Base-by-base conservation (phyloP, 257 asterid genomes). In the Asclepias syriaca region DNA sequence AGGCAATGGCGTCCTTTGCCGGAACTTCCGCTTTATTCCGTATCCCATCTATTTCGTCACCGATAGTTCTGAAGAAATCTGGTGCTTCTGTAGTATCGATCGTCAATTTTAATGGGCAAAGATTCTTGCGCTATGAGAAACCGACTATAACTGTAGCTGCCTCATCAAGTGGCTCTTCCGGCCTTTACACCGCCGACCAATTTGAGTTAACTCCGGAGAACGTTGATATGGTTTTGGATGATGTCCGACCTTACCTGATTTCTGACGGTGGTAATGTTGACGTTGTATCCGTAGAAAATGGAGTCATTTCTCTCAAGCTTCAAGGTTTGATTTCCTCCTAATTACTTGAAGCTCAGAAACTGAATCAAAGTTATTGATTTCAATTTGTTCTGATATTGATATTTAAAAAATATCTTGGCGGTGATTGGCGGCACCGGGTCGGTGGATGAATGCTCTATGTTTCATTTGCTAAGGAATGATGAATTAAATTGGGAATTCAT, bases 191-290 rank as follows among this genome's bases (percentile, higher is more conserved):
- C 34, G 85, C 98, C 69, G 85, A 87, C 68, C 88, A 89, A 70
- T 89, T 87, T 68, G 96, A 90, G 67, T 96, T 93, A 58, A 90
- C 92, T 53, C 37, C 77, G 3, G 81, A 86, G 73, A 93, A 93
- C 91, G 96, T 90, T 0, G 96, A 89, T 79, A 83, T 83, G 87
- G 96, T 93, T 70, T 95, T 93, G 58, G 94, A 90, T 29, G 81
- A 80, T 75, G 98, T 93, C 65, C 89, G 98, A 12, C 98, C 98
- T 68, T 93, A 93, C 81, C 92, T 93, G 79, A 85, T 93, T 74
- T 70, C 97, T 37, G 98, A 93, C 75, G 98, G 98, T 5, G 98
- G 98, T 53, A 85, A 93, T 54, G 97, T 93, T 3, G 90, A 86
- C 18, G 96, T 93, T 40, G 92, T 90, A 0, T 89, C 98, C 15